These are phyloP conservation scores for Santalum album DNA, from an alignment of 164 flowering plant genomes.

Conservation along the genomic window DNA sequence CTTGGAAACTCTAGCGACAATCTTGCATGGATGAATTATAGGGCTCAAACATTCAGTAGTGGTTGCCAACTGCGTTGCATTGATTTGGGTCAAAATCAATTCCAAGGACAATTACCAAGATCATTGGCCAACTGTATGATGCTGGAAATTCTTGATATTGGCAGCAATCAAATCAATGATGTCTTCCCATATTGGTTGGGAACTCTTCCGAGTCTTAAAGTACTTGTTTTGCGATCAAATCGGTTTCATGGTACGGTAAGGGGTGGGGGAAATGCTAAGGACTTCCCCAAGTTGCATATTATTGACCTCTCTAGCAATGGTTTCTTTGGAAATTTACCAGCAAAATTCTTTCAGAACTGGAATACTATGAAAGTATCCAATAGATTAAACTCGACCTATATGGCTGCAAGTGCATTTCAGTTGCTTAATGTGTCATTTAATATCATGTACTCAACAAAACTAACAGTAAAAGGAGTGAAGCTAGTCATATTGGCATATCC, in stretches of 20 bases:
- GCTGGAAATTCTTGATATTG: not conserved
- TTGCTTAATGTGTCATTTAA: not conserved
- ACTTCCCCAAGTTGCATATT: not conserved
- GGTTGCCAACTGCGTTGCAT: not conserved
- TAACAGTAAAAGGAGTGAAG: conserved; percentile 1
- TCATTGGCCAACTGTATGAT: not conserved
- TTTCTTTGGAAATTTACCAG: conserved; percentile 7
- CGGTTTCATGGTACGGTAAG: not conserved
- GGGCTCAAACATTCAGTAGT: not conserved
- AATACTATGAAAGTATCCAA: conserved; percentile 2
- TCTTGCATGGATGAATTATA: not conserved
- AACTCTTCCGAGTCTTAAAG: not conserved
- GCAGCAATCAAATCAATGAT: not conserved
- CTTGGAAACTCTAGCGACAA: not conserved
- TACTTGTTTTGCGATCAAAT: conserved; percentile 5
- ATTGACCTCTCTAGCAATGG: conserved; percentile 7
- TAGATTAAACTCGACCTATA: not conserved
- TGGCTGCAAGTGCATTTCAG: not conserved
- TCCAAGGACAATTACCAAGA: not conserved
- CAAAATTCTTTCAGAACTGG: not conserved
- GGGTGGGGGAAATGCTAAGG: not conserved
- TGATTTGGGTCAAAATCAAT: not conserved
- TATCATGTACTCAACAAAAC: not conserved
- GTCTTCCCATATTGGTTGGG: conserved; percentile 6
- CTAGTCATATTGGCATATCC: not conserved